A percentile compares a stretch with the other conserved stretches of the same genome.
These are phyloP conservation scores for Luzula sylvatica DNA, from an alignment of 176 grass and related monocot genomes.

Conservation along the genomic window DNA sequence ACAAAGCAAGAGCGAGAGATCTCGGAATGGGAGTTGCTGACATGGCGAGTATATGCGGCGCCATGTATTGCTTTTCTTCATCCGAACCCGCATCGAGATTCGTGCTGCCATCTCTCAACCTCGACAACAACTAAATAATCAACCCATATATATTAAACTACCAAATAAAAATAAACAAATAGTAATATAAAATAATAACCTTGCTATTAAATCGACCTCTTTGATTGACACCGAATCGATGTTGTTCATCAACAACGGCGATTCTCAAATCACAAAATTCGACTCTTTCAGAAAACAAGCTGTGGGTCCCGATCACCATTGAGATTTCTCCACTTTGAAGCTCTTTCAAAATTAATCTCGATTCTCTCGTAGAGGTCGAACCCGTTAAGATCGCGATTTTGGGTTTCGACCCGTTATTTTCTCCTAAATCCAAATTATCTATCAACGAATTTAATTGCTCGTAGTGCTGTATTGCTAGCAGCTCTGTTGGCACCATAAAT, in stretches of 20 bases:
- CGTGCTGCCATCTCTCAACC: slow-evolving; percentile 38
- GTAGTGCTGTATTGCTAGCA: slow-evolving; percentile 86
- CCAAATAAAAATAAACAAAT: slow-evolving; percentile 8
- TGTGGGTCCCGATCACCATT: slow-evolving; percentile 94
- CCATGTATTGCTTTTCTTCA: slow-evolving; percentile 71
- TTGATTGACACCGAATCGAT: slow-evolving; percentile 82
- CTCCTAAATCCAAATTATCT: slow-evolving; percentile 51
- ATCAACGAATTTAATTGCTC: slow-evolving; percentile 63
- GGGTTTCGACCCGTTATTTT: slow-evolving; percentile 33
- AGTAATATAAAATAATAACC: slow-evolving; percentile 22
- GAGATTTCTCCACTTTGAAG: slow-evolving; percentile 59
- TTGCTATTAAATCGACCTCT: slow-evolving; percentile 89
- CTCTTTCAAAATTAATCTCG: slow-evolving; percentile 63
- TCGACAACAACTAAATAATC: slow-evolving; percentile 17
- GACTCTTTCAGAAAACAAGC: slow-evolving; percentile 74
- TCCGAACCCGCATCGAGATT: slow-evolving; percentile 33
- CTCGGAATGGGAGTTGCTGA: slow-evolving; percentile 97
- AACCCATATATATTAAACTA: neutral
- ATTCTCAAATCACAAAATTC: slow-evolving; percentile 58
- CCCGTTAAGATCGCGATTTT: slow-evolving; percentile 82
- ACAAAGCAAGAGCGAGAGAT: slow-evolving; percentile 86
- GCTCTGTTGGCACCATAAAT: slow-evolving; percentile 79
- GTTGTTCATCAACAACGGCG: slow-evolving; percentile 81
- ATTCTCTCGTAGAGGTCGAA: slow-evolving; percentile 65
- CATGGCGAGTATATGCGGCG: slow-evolving; percentile 90